These are phyloP conservation scores for Gracilaria domingensis DNA, from an alignment of 23 red algal species.

Conservation along the genomic window DNA sequence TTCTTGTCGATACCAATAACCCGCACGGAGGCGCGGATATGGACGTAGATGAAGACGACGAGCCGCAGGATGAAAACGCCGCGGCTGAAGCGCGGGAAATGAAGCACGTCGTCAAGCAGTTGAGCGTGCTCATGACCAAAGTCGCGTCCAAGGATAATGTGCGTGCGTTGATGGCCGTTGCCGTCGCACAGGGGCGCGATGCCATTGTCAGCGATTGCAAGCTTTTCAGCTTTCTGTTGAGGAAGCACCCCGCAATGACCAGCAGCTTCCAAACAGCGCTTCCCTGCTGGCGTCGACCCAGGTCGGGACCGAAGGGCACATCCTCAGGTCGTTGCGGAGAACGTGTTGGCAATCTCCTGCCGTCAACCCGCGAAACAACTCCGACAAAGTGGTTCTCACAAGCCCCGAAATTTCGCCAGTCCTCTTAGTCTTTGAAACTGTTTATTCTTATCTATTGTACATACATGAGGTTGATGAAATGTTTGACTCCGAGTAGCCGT, in stretches of 20 bases:
- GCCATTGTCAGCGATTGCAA: conserved; percentile 57
- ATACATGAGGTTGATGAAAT: conserved; percentile 78
- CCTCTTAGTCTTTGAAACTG: conserved; percentile 50
- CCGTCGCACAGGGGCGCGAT: conserved; percentile 45
- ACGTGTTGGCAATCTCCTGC: background rate
- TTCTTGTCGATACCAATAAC: background rate
- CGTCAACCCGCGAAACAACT: background rate
- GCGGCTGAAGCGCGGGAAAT: conserved; percentile 1
- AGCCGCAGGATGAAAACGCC: background rate
- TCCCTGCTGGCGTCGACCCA: conserved; percentile 58
- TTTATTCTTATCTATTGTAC: conserved; percentile 72
- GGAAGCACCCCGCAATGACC: conserved; percentile 13
- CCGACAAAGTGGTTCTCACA: background rate
- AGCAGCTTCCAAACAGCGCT: conserved; percentile 43
- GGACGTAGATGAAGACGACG: background rate
- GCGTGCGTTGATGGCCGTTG: conserved; percentile 28
- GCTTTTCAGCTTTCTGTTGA: too few species aligned
- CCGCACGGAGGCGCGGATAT: background rate
- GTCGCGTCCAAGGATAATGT: conserved; percentile 55
- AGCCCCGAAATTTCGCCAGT: conserved; percentile 38
- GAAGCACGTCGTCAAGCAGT: conserved; percentile 7
- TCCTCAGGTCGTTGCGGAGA: conserved; percentile 58
- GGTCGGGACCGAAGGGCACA: conserved; percentile 22
- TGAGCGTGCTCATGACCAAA: conserved; percentile 27
- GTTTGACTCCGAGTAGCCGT: conserved; percentile 65